Percentiles rank a stretch among this genome's conserved stretches.
Conservation (phyloP, 2,329 filamentous ascomycete genomes). For the Aspergillus sp. region DNA sequence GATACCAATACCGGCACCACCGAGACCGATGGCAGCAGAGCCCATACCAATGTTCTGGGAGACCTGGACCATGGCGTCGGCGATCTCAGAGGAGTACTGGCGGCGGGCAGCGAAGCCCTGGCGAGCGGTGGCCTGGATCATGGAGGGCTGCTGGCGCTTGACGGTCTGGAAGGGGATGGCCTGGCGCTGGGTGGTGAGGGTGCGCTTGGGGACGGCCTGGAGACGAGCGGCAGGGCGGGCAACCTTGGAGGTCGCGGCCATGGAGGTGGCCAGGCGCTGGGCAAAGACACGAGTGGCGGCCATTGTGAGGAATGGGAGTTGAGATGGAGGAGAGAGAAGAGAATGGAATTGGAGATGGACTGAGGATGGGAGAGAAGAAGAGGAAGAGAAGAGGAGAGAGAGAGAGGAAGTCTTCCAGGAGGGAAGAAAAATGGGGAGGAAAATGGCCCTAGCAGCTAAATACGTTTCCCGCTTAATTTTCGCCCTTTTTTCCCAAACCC, state of each 20-base stretch:
- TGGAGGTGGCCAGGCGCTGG: conserved; percentile 68
- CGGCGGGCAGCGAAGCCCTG: conserved; percentile 61
- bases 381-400: conserved; percentile 25
- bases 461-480: conserved; percentile 41
- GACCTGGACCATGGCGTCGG: conserved; percentile 80
- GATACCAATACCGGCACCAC: conserved; percentile 70
- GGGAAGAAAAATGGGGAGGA: conserved; percentile 34
- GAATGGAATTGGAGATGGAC: conserved; percentile 17
- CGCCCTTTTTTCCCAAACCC: conserved; percentile 32
- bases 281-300: conserved; percentile 74
- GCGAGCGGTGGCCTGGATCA: conserved; percentile 66
- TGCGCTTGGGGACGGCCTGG: conserved; percentile 69
- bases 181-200: conserved; percentile 51
- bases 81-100: conserved; percentile 85
- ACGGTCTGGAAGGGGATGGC: conserved; percentile 66
- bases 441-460: conserved; percentile 34
- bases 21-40: conserved; percentile 86
- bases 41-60: conserved; percentile 91
- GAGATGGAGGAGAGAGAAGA: conserved; percentile 19
- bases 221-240: conserved; percentile 72
- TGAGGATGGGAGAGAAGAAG: conserved; percentile 23
- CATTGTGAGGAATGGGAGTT: conserved; percentile 64
- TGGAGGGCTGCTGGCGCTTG: conserved; percentile 71
- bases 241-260: conserved; percentile 72
- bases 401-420: conserved; percentile 31